These are phyloP conservation scores for Cladosporium sp. DNA, from an alignment of 2,329 filamentous ascomycete species.

Conservation along the genomic window DNA sequence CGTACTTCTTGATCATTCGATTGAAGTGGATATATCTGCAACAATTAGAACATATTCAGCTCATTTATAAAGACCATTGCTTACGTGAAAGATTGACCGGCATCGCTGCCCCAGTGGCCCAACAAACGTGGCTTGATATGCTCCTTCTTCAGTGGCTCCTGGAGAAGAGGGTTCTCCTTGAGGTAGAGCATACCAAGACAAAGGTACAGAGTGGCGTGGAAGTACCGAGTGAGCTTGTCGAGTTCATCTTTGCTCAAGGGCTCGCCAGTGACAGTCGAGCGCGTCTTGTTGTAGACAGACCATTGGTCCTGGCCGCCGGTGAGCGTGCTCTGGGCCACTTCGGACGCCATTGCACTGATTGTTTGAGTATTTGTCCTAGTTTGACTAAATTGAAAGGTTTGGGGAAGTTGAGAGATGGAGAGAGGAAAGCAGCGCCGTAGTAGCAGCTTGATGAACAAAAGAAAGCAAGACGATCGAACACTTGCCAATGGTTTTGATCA, in stretches of 20 bases:
- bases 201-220: constrained; percentile 73
- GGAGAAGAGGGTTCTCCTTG: constrained; percentile 70
- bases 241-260: constrained; percentile 68
- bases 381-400: neutral
- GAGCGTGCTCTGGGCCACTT: constrained; percentile 24
- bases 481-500: constrained; percentile 2
- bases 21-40: constrained; percentile 73
- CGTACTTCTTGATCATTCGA: constrained; percentile 77
- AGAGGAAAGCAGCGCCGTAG: too few species aligned
- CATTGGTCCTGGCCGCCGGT: constrained; percentile 34
- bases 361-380: neutral
- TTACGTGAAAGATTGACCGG: constrained; percentile 74
- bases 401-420: neutral
- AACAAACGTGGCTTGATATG: constrained; percentile 74
- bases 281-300: constrained; percentile 36
- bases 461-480: neutral
- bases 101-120: constrained; percentile 77
- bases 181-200: constrained; percentile 81
- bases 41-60: constrained; percentile 12
- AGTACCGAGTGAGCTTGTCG: constrained; percentile 70
- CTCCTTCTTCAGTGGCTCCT: constrained; percentile 66
- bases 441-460: neutral
- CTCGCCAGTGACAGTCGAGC: constrained; percentile 41
- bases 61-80: neutral
- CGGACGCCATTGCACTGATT: constrained; percentile 25